Percentiles rank a stretch among this genome's conserved stretches.
phyloP scores from a whole-genome alignment of 495 filamentous ascomycete species.

The Penicillium taxi region DNA sequence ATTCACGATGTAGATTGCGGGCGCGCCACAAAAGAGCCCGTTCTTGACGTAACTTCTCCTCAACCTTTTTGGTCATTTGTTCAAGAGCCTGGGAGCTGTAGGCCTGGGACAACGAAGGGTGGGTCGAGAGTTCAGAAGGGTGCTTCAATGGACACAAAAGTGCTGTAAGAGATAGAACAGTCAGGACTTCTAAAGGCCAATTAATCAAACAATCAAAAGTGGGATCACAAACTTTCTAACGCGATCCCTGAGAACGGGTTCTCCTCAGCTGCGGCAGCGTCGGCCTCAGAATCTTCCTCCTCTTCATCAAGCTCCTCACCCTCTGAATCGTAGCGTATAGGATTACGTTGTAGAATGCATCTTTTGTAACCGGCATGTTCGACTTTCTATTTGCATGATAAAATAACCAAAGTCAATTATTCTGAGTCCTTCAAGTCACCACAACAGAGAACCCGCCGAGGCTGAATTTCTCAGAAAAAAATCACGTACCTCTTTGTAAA shows the following conservation, averaged over 20 bases:
- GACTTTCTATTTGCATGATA: constrained; percentile 49
- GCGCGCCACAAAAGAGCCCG: constrained; percentile 64
- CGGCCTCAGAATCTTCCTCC: constrained; percentile 69
- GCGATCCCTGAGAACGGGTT: constrained; percentile 77
- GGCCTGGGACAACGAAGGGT: constrained; percentile 74
- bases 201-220: not conserved
- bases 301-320: constrained; percentile 71
- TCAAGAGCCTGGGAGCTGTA: constrained; percentile 77
- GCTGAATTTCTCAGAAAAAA: constrained; percentile 1
- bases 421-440: constrained; percentile 9
- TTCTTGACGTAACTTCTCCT: constrained; percentile 68
- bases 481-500: constrained; percentile 76
- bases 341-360: constrained; percentile 73
- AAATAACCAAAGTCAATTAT: constrained; percentile 3
- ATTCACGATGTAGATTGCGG: constrained; percentile 66
- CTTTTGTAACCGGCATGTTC: constrained; percentile 79
- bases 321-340: constrained; percentile 68
- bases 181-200: constrained; percentile 2
- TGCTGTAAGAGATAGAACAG: constrained; percentile 41
- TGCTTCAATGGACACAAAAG: constrained; percentile 81
- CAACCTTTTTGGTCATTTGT: constrained; percentile 62
- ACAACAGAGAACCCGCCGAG: not conserved
- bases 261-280: constrained; percentile 62
- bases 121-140: constrained; percentile 72
- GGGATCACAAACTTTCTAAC: constrained; percentile 61